Percentiles rank a stretch among this genome's conserved stretches.
These are phyloP conservation scores for Ophiostoma angusticollis DNA, from an alignment of 2,329 filamentous ascomycete genomes.

Conservation along the genomic window DNA sequence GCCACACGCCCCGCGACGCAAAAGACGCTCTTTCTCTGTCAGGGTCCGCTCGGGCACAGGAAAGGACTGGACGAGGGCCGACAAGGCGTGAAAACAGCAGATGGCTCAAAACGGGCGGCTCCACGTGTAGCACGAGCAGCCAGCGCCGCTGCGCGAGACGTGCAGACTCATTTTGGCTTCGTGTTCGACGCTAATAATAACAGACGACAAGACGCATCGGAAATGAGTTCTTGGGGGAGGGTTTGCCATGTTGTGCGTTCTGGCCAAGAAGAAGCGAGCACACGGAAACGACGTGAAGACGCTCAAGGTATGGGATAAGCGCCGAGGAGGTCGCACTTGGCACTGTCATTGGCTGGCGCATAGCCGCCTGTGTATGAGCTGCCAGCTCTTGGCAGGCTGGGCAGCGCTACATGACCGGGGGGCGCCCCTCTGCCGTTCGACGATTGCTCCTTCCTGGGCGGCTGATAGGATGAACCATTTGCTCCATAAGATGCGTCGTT, in stretches of 20 bases:
- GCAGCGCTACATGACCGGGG: not conserved
- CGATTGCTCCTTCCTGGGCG: conserved; percentile 1
- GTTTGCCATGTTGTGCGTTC: not conserved
- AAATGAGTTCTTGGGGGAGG: not conserved
- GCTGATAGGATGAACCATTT: conserved; percentile 9
- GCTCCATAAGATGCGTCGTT: no score
- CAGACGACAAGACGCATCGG: not conserved
- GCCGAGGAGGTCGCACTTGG: conserved; percentile 19
- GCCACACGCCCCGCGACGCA: no score
- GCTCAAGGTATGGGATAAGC: conserved; percentile 25
- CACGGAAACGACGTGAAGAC: conserved; percentile 1
- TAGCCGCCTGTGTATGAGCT: conserved; percentile 10
- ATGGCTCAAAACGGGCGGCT: not conserved
- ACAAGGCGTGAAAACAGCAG: not conserved
- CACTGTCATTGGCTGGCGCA: conserved; percentile 17
- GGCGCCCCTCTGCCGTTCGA: no score
- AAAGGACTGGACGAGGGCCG: not conserved
- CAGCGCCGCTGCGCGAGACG: no score
- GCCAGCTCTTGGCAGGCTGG: not conserved
- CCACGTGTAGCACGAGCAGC: no score
- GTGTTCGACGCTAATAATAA: not conserved
- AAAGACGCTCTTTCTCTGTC: not conserved
- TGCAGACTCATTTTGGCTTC: no score
- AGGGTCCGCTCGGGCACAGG: not conserved
- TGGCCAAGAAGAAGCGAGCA: not conserved